Conservation (phyloP, 148 eudicot genomes). For the Vaccinium myrtillus region DNA sequence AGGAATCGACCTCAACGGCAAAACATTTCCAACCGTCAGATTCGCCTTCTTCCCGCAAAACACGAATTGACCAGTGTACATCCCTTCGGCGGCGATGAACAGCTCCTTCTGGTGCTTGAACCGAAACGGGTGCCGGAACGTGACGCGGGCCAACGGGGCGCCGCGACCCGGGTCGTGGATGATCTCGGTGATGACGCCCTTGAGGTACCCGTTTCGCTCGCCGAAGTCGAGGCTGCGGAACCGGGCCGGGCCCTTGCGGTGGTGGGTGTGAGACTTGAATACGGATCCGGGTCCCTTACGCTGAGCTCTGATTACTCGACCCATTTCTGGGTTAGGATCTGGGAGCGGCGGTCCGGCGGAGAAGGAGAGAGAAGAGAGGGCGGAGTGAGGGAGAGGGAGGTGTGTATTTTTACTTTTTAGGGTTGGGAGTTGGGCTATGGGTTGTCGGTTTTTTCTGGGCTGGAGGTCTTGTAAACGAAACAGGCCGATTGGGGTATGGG, state of each 20-base stretch:
- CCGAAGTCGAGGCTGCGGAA: constrained; percentile 20
- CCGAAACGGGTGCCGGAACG: constrained; percentile 21
- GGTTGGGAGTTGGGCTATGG: background rate
- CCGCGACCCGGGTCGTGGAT: constrained; percentile 25
- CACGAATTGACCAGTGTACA: constrained; percentile 23
- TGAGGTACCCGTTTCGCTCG: constrained; percentile 26
- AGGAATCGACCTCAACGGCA: constrained; percentile 18
- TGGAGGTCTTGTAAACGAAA: background rate
- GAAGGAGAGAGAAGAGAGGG: background rate
- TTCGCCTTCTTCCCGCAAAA: constrained; percentile 22
- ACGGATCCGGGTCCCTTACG: constrained; percentile 25
- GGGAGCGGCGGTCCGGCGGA: background rate
- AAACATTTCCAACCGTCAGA: constrained; percentile 21
- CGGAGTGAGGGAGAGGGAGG: background rate
- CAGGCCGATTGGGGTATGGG: background rate
- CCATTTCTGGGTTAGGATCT: constrained; percentile 2
- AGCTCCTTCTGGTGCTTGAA: constrained; percentile 31
- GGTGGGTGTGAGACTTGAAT: constrained; percentile 27
- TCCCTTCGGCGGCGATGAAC: constrained; percentile 25
- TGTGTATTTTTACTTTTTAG: background rate
- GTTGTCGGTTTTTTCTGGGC: background rate
- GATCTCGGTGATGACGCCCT: constrained; percentile 24
- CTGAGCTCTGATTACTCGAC: constrained; percentile 21
- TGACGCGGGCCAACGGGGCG: constrained; percentile 23
- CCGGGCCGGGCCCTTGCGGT: constrained; percentile 24